These are phyloP conservation scores for Ramalina intermedia DNA, from an alignment of 495 filamentous ascomycete species.

Conservation along the genomic window DNA sequence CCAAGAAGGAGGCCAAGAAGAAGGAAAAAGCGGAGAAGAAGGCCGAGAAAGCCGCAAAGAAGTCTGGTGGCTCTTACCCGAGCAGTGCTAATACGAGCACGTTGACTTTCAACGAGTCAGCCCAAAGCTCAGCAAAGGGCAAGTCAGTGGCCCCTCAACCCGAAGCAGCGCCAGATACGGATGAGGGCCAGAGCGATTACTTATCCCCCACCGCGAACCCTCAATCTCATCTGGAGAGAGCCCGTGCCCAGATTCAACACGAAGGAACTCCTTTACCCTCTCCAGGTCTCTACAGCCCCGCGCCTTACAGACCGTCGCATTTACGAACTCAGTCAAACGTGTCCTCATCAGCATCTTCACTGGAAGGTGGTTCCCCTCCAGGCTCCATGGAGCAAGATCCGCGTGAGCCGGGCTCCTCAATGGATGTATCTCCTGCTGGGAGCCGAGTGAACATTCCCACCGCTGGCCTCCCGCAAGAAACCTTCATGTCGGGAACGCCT, in stretches of 20 bases:
- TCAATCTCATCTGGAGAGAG: slow-evolving; percentile 15
- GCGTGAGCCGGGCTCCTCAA: slow-evolving; percentile 30
- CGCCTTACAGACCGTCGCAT: slow-evolving; percentile 44
- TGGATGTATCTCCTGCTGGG: slow-evolving; percentile 22
- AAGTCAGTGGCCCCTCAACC: slow-evolving; percentile 54
- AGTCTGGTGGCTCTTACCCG: slow-evolving; percentile 42
- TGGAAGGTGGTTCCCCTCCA: slow-evolving; percentile 43
- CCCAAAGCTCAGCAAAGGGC: slow-evolving; percentile 46
- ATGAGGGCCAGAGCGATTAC: slow-evolving; percentile 4
- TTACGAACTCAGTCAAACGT: slow-evolving; percentile 69
- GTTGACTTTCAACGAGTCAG: slow-evolving; percentile 16
- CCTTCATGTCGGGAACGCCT: slow-evolving; percentile 22
- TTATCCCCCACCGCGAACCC: slow-evolving; percentile 3
- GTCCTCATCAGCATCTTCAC: slow-evolving; percentile 65
- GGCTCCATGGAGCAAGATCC: slow-evolving; percentile 32
- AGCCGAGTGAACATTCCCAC: slow-evolving; percentile 22
- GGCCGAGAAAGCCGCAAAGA: slow-evolving; percentile 58
- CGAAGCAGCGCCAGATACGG: slow-evolving; percentile 12
- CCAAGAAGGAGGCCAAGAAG: slow-evolving; percentile 65
- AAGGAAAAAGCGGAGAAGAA: slow-evolving; percentile 74
- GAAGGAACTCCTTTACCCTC: slow-evolving; percentile 17
- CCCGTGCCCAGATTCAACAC: slow-evolving; percentile 14
- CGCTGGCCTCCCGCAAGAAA: slow-evolving; percentile 19
- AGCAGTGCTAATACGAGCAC: slow-evolving; percentile 23
- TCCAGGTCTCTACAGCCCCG: slow-evolving; percentile 12